Evolutionary conservation across 2,329 filamentous ascomycete species (phyloP), one percentile per base, ranked within the genome.

Genomic region (Fusarium dlaminii): DNA sequence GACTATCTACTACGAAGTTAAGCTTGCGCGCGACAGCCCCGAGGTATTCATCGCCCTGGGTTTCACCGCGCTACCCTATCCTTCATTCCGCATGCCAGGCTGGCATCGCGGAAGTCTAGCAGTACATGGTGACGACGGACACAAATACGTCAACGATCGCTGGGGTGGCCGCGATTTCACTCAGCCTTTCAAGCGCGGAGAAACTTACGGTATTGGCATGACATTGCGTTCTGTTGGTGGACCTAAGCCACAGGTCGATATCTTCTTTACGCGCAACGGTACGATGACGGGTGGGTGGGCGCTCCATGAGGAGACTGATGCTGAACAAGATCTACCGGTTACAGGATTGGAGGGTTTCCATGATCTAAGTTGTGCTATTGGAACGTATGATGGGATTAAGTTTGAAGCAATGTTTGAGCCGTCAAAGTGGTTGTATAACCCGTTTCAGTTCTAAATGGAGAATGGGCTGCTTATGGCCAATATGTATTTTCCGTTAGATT

Each of bases 51-150:
- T 95, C 3, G 92, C 90, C 0, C 79, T 96, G 15, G 94, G 94
- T 15, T 94, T 91, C 80, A 84, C 88, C 0, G 93, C 93, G 3
- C 88, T 92, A 54, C 94, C 94, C 13, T 96, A 95, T 79, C 94
- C 94, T 12, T 86, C 88, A 0, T 96, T 94, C 84, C 88, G 94
- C 13, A 87, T 95, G 68, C 94, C 94, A 0, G 94, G 94, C 5
- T 96, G 93, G 94, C 92, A 96, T 79, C 88, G 93, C 39, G 93
- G 89, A 24, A 92, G 90, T 72, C 78, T 95, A 20, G 94, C 87
- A 3, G 90, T 96, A n/a, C 94, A 96, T 80, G 91, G 92, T 52
- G 94, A 96, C 80, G 94, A 96, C 80, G 94, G 94, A 0, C 88
- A 92, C 76, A 88, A 89, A 80, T 96, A 92, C 80, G 87, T 94